A percentile compares a stretch with the other conserved stretches of the same genome.
These are phyloP conservation scores for Actinomucor elegans DNA, from an alignment of 371 early-diverging fungal species.

Conservation along the genomic window DNA sequence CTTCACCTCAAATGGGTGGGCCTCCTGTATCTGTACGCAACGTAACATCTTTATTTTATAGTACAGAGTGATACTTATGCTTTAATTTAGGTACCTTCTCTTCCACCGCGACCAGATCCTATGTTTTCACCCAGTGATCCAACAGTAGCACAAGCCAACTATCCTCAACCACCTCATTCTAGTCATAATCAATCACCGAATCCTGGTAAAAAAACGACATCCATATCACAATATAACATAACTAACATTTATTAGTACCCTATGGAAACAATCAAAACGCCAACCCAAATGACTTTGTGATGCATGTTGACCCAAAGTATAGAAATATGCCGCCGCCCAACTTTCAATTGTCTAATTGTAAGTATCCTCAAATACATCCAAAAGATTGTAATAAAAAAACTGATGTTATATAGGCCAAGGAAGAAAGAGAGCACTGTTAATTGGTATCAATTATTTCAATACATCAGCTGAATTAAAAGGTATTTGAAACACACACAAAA, in stretches of 20 bases:
- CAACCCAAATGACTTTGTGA: constrained; percentile 14
- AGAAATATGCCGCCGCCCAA: constrained; percentile 30
- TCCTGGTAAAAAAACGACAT: constrained; percentile 10
- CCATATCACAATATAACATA: not conserved
- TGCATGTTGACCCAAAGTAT: constrained; percentile 29
- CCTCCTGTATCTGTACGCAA: not conserved
- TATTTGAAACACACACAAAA: too few relatives aligned
- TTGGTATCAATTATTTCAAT: constrained; percentile 59
- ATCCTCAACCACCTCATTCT: constrained; percentile 28
- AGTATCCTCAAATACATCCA: too few relatives aligned
- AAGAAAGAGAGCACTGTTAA: constrained; percentile 26
- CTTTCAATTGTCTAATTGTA: constrained; percentile 70
- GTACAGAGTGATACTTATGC: not conserved
- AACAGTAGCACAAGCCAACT: constrained; percentile 23
- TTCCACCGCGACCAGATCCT: constrained; percentile 18
- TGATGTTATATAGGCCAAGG: constrained; percentile 42
- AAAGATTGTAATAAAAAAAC: too few relatives aligned
- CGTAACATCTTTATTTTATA: not conserved
- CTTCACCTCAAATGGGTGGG: not conserved
- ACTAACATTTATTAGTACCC: constrained; percentile 7
- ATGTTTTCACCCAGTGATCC: constrained; percentile 25
- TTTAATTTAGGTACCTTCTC: constrained; percentile 1
- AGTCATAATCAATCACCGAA: constrained; percentile 17
- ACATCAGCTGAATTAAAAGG: constrained; percentile 64
- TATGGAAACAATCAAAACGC: constrained; percentile 19